These are phyloP conservation scores for Amoebophrya sp. DNA, from an alignment of 169 alveolate genomes.

Conservation along the genomic window DNA sequence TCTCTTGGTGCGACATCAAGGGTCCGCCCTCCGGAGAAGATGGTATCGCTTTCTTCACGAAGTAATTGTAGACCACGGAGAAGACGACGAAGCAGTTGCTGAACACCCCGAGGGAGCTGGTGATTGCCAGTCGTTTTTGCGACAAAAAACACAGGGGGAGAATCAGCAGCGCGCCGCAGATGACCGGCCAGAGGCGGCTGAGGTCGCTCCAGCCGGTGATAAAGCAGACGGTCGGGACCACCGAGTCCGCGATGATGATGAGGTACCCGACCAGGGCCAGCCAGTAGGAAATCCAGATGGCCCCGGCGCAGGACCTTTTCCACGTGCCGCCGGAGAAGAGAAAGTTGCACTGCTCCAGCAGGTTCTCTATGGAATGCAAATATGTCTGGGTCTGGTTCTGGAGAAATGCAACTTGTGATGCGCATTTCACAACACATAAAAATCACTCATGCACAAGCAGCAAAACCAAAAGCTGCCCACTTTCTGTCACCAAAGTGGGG, in stretches of 20 bases:
- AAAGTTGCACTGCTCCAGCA: no score
- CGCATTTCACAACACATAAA: no score
- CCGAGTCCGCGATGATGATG: slow-evolving; percentile 3
- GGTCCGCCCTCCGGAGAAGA: no score
- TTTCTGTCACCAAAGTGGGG: no score
- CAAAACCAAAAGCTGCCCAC: no score
- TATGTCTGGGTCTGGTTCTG: no score
- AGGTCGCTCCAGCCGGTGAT: not conserved
- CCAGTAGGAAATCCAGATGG: not conserved
- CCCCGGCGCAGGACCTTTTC: not conserved
- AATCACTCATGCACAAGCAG: no score
- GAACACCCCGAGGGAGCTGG: not conserved
- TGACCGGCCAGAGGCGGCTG: not conserved
- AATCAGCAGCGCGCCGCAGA: not conserved
- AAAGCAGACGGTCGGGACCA: not conserved
- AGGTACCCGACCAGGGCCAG: not conserved
- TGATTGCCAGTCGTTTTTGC: not conserved
- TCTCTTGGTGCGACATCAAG: no score
- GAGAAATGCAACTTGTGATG: no score
- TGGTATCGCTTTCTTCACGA: no score
- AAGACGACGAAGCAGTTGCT: not conserved
- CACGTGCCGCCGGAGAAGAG: not conserved
- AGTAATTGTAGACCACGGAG: not conserved
- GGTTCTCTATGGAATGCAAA: no score
- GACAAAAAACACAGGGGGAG: not conserved